Conservation (phyloP, 2,329 filamentous ascomycete species). For the Westerdykella ornata region DNA sequence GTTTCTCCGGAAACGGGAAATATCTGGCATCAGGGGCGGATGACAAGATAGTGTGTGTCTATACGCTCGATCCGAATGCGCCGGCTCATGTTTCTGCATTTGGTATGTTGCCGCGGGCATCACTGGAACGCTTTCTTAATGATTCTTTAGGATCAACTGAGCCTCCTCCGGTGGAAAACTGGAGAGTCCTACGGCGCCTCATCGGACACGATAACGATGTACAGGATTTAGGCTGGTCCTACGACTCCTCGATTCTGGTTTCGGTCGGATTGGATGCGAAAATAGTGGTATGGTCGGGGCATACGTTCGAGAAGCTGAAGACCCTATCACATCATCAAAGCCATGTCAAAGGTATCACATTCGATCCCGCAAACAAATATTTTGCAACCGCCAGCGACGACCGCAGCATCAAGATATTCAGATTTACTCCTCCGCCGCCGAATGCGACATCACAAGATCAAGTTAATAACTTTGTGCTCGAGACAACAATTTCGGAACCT, state of each 20-base stretch:
- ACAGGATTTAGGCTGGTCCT: constrained; percentile 94
- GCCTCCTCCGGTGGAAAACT: constrained; percentile 89
- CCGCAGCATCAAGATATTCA: constrained; percentile 91
- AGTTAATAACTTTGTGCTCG: constrained; percentile 91
- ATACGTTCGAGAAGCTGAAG: constrained; percentile 97
- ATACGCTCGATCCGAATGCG: constrained; percentile 76
- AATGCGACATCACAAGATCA: constrained; percentile 94
- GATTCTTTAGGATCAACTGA: constrained; percentile 64
- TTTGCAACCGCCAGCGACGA: constrained; percentile 98
- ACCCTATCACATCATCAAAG: constrained; percentile 87
- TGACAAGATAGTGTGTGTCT: constrained; percentile 98
- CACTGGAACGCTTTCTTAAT: constrained; percentile 8
- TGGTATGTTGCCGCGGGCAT: constrained; percentile 47
- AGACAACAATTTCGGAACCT: constrained; percentile 80
- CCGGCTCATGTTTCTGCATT: constrained; percentile 72
- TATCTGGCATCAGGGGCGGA: constrained; percentile 96
- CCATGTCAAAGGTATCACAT: constrained; percentile 97
- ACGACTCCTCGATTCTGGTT: constrained; percentile 89
- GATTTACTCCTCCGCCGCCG: constrained; percentile 78
- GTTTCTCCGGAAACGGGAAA: constrained; percentile 90
- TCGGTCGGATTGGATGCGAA: constrained; percentile 97
- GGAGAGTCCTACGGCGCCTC: constrained; percentile 88
- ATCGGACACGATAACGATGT: constrained; percentile 98
- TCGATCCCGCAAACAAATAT: constrained; percentile 98
- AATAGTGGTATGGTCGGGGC: constrained; percentile 95